A percentile compares a stretch with the other conserved stretches of the same genome.
Evolutionary conservation across 768 basidiomycete species (phyloP).

Genomic region (Artomyces pyxidatus): DNA sequence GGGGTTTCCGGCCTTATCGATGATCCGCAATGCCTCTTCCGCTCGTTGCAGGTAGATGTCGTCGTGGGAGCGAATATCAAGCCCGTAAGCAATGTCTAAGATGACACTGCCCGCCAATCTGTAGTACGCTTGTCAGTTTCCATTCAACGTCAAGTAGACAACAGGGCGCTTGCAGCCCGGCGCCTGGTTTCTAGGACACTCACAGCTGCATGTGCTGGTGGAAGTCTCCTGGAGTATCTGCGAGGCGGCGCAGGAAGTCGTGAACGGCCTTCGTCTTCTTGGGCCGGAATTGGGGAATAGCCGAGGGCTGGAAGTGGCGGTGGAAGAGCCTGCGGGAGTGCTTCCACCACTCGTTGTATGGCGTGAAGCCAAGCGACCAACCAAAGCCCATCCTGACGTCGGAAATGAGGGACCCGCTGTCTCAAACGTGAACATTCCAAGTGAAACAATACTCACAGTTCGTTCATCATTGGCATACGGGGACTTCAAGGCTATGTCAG

Average conservation of each 20-base stretch:
- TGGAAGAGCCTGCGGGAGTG: conserved; percentile 24
- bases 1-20: conserved; percentile 13
- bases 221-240: conserved; percentile 26
- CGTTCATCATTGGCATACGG: conserved; percentile 14
- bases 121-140: background rate
- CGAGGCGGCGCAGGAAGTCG: conserved; percentile 25
- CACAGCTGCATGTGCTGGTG: conserved; percentile 29
- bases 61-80: conserved; percentile 10
- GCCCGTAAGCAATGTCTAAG: conserved; percentile 12
- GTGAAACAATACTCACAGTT: conserved; percentile 6
- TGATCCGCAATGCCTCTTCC: conserved; percentile 12
- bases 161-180: background rate
- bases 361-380: conserved; percentile 19
- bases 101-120: conserved; percentile 16
- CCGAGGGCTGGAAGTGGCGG: conserved; percentile 18
- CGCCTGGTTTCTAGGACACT: conserved; percentile 14
- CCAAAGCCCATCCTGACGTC: conserved; percentile 12
- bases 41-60: conserved; percentile 16
- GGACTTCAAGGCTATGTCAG: conserved; percentile 3
- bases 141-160: too few relatives aligned
- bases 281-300: conserved; percentile 21
- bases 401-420: background rate
- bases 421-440: background rate
- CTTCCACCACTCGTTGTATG: conserved; percentile 28
- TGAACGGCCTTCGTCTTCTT: conserved; percentile 24